A percentile compares a stretch with the other conserved stretches of the same genome.
These are phyloP conservation scores for Yarrowia galli DNA, from an alignment of 1,139 yeast species.

Conservation along the genomic window DNA sequence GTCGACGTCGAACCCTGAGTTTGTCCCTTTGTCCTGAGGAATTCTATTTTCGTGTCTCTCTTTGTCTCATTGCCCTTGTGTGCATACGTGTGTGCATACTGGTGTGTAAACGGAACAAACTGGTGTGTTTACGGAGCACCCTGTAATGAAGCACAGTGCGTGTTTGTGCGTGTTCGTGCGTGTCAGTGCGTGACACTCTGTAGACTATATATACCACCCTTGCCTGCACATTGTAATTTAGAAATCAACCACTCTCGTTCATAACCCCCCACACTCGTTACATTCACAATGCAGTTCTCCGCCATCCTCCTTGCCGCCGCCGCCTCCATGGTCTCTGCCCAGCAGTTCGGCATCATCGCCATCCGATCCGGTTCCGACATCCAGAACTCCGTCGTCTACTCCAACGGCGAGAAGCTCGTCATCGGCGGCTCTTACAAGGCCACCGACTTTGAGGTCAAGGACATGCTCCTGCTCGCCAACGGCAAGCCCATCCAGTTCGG, in stretches of 20 bases:
- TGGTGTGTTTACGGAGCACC: too few species aligned
- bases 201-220: not conserved
- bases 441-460: conserved; percentile 33
- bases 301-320: conserved; percentile 31
- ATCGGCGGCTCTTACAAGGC: conserved; percentile 24
- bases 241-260: conserved; percentile 16
- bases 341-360: conserved; percentile 31
- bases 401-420: conserved; percentile 33
- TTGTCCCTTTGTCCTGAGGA: not conserved
- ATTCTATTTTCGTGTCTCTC: not conserved
- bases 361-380: conserved; percentile 38
- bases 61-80: too few species aligned
- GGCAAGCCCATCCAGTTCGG: conserved; percentile 36
- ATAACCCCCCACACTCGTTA: conserved; percentile 19
- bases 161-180: not conserved
- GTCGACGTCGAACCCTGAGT: not conserved
- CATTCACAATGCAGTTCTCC: conserved; percentile 37
- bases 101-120: too few species aligned
- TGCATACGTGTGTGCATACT: too few species aligned
- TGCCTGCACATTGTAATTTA: not conserved
- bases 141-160: too few species aligned
- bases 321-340: conserved; percentile 28
- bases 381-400: conserved; percentile 36
- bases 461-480: conserved; percentile 31
- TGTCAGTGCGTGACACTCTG: not conserved